These are phyloP conservation scores for Apiospora aurea DNA, from an alignment of 2,329 filamentous ascomycete genomes.

Conservation along the genomic window DNA sequence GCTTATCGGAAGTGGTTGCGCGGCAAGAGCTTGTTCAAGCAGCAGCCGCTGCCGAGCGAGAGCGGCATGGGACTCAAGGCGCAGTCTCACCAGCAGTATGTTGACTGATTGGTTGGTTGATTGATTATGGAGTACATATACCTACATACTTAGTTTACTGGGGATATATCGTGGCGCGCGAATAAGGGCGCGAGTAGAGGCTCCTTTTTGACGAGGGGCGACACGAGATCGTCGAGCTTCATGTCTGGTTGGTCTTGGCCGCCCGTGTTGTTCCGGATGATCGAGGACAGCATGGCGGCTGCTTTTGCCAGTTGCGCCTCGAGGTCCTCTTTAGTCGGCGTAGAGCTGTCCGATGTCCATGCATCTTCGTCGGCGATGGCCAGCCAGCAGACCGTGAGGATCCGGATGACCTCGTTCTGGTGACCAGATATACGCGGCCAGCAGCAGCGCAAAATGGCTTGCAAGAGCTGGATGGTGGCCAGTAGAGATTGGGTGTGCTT, in stretches of 20 bases:
- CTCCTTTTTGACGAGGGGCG: slow-evolving; percentile 47
- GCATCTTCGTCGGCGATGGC: slow-evolving; percentile 53
- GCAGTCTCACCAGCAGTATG: background rate
- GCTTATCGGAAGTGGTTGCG: slow-evolving; percentile 94
- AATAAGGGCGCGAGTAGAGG: slow-evolving; percentile 45
- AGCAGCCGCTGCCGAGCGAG: slow-evolving; percentile 60
- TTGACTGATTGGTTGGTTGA: slow-evolving; percentile 2
- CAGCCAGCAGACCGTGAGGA: slow-evolving; percentile 68
- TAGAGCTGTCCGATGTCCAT: slow-evolving; percentile 15
- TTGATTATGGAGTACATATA: background rate
- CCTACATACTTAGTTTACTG: background rate
- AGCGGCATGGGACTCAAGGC: slow-evolving; percentile 19
- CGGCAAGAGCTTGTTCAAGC: slow-evolving; percentile 96
- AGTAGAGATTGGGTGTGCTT: slow-evolving; percentile 60
- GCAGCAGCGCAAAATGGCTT: slow-evolving; percentile 64
- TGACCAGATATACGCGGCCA: slow-evolving; percentile 74
- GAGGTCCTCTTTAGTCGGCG: slow-evolving; percentile 37
- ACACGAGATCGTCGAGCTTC: slow-evolving; percentile 40
- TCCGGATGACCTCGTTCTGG: slow-evolving; percentile 68
- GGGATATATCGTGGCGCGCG: background rate
- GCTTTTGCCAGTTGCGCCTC: slow-evolving; percentile 43
- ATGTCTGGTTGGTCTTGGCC: slow-evolving; percentile 25
- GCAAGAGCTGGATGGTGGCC: slow-evolving; percentile 60
- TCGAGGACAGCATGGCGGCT: slow-evolving; percentile 44
- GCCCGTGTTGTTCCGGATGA: slow-evolving; percentile 33